Evolutionary conservation across 106 monocot genomes (phyloP).

Genomic region (Amphibolis antarctica): DNA sequence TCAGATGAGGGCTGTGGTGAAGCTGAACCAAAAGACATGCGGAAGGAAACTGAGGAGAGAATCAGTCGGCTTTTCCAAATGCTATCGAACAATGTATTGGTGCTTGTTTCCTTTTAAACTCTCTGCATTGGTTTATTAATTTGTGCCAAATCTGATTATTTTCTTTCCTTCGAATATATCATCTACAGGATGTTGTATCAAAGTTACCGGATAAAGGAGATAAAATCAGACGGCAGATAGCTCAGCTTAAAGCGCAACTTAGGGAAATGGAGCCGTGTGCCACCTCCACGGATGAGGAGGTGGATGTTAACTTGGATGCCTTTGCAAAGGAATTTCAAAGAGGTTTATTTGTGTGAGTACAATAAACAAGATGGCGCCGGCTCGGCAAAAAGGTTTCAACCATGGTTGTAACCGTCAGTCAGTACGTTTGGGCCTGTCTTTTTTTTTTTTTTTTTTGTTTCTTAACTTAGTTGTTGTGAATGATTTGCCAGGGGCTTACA

Average conservation of each 20-base stretch:
- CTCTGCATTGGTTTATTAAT: not conserved
- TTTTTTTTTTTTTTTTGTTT: too few species aligned
- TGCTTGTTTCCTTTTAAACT: not conserved
- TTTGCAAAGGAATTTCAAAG: conserved; percentile 18
- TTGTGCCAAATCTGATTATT: not conserved
- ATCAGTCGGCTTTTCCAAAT: conserved; percentile 50
- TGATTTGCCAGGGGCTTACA: too few species aligned
- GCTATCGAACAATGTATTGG: conserved; percentile 44
- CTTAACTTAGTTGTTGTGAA: too few species aligned
- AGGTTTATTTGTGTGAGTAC: not conserved
- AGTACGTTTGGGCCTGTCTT: too few species aligned
- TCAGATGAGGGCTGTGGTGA: not conserved
- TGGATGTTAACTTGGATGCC: conserved; percentile 43
- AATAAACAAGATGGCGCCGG: too few species aligned
- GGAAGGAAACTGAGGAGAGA: conserved; percentile 39
- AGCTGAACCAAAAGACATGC: conserved; percentile 15
- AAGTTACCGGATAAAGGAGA: conserved; percentile 59
- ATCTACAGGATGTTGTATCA: conserved; percentile 36
- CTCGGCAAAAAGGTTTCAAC: too few species aligned
- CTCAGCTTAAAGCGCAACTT: conserved; percentile 36
- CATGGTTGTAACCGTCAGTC: too few species aligned
- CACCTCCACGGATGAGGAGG: conserved; percentile 5
- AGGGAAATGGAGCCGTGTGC: conserved; percentile 5
- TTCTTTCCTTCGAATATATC: not conserved
- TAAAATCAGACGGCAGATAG: conserved; percentile 43